Percentiles rank a stretch among this genome's conserved stretches.
phyloP scores from a whole-genome alignment of 2,329 filamentous ascomycete genomes.

The Endoconidiophora laricicola region DNA sequence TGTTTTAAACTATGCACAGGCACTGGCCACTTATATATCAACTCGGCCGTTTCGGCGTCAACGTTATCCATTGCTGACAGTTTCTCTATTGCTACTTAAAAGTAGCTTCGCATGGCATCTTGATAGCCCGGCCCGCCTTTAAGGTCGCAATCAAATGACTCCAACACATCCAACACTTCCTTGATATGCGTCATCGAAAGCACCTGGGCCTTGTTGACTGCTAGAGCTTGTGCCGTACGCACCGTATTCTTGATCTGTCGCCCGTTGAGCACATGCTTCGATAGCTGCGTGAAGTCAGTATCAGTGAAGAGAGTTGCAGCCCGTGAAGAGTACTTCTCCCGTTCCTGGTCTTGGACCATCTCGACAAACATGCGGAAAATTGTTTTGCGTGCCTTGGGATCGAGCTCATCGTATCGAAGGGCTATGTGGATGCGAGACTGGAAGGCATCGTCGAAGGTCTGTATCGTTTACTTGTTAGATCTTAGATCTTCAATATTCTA shows the following conservation, averaged over 20 bases:
- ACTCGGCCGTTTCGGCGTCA: too few species aligned
- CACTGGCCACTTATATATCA: too few species aligned
- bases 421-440: constrained; percentile 77
- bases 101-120: constrained; percentile 73
- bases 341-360: constrained; percentile 47
- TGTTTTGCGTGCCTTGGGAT: constrained; percentile 52
- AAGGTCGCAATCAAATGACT: constrained; percentile 68
- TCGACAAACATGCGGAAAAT: constrained; percentile 78
- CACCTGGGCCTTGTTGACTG: constrained; percentile 53
- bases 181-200: constrained; percentile 67
- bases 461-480: background rate
- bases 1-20: too few species aligned
- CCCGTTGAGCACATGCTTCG: constrained; percentile 27
- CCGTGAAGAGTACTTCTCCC: background rate
- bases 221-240: constrained; percentile 48
- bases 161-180: constrained; percentile 67
- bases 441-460: constrained; percentile 82
- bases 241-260: constrained; percentile 38
- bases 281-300: constrained; percentile 24
- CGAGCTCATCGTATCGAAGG: constrained; percentile 61
- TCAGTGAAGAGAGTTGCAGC: constrained; percentile 15
- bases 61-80: too few species aligned
- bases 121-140: constrained; percentile 66
- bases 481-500: background rate
- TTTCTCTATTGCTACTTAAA: constrained; percentile 20